phyloP scores from a whole-genome alignment of 108 stramenopile genomes.

The Cyclotella atomus region DNA sequence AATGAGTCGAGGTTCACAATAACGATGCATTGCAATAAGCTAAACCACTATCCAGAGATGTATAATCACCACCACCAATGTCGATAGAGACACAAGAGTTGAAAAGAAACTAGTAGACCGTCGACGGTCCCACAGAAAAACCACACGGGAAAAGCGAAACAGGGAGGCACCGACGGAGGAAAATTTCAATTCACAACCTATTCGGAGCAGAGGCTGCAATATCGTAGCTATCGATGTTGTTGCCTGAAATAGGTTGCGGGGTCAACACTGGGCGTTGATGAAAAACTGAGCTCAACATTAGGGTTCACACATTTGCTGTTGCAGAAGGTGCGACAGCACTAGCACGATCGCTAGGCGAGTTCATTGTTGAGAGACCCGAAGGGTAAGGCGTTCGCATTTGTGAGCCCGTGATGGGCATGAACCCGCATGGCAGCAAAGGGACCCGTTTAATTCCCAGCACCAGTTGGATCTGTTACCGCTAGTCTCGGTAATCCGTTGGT shows the following conservation, averaged over 20 bases:
- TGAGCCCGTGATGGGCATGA: too few relatives aligned
- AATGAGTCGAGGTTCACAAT: background rate
- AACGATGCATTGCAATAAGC: background rate
- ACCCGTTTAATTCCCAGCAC: too few relatives aligned
- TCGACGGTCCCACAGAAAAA: background rate
- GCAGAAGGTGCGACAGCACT: too few relatives aligned
- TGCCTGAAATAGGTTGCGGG: background rate
- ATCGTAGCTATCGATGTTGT: slow-evolving; percentile 10
- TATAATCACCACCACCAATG: background rate
- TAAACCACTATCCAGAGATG: background rate
- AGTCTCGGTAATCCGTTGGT: too few relatives aligned
- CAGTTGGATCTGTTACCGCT: too few relatives aligned
- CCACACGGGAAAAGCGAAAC: background rate
- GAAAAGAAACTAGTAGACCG: background rate
- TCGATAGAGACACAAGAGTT: slow-evolving; percentile 3
- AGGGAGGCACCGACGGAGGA: background rate
- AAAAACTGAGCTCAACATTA: too few relatives aligned
- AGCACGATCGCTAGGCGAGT: too few relatives aligned
- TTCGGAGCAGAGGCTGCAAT: slow-evolving; percentile 2
- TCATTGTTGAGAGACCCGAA: too few relatives aligned
- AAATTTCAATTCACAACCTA: slow-evolving; percentile 10
- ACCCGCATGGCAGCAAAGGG: too few relatives aligned
- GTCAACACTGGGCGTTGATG: background rate
- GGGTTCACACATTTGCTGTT: too few relatives aligned
- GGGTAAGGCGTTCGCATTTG: too few relatives aligned